Evolutionary conservation across 345 rosid genomes (phyloP).

Genomic region (Nasturtium officinale): DNA sequence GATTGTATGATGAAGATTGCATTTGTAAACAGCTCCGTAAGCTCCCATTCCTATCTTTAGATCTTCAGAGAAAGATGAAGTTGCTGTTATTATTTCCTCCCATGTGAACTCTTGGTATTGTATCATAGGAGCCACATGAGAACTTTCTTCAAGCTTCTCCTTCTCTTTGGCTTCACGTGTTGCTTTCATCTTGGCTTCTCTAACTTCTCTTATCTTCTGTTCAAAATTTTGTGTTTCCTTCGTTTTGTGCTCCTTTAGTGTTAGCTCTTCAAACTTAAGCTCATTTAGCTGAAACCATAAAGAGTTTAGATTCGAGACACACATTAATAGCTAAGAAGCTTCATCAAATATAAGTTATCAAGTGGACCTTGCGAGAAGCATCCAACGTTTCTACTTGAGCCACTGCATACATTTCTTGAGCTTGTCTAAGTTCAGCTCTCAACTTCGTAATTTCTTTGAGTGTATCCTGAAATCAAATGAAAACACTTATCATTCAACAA

Average conservation of each 20-base stretch:
- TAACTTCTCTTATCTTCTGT: constrained; percentile 58
- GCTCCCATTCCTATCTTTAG: constrained; percentile 46
- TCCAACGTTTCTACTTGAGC: constrained; percentile 75
- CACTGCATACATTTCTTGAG: constrained; percentile 64
- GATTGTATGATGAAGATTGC: constrained; percentile 44
- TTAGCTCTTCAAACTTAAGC: constrained; percentile 53
- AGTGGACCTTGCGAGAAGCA: constrained; percentile 73
- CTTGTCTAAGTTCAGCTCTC: constrained; percentile 77
- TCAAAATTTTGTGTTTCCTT: constrained; percentile 53
- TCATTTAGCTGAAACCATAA: constrained; percentile 37
- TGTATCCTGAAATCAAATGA: constrained; percentile 44
- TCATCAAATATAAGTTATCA: neutral
- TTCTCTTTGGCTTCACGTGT: constrained; percentile 65
- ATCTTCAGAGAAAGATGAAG: constrained; percentile 48
- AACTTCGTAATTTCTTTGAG: constrained; percentile 56
- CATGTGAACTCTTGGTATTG: constrained; percentile 48
- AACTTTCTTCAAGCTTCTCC: constrained; percentile 50
- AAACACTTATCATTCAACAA: neutral
- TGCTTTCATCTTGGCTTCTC: constrained; percentile 59
- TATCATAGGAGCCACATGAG: constrained; percentile 16
- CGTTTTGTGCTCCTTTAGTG: constrained; percentile 50
- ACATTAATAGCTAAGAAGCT: constrained; percentile 2
- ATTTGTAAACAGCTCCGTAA: constrained; percentile 45
- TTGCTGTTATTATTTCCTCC: constrained; percentile 43
- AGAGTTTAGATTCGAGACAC: neutral